phyloP scores from a whole-genome alignment of 768 basidiomycete genomes.

The Mycena vitilis region DNA sequence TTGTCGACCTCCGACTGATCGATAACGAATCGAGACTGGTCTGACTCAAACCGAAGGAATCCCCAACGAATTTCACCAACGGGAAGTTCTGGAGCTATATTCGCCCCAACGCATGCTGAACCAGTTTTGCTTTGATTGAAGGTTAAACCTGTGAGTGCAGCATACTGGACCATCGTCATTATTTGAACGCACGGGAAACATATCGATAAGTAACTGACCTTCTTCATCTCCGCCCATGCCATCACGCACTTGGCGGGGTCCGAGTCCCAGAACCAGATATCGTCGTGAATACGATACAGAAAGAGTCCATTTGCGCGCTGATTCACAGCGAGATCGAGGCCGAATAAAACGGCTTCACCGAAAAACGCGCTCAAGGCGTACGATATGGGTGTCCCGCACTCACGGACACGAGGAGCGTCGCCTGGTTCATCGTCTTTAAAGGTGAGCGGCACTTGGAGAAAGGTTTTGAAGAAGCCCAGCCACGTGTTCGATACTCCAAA shows the following conservation, averaged over 20 bases:
- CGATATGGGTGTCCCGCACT: constrained; percentile 13
- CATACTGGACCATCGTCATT: neutral
- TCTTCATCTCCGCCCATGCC: constrained; percentile 10
- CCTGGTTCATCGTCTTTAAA: constrained; percentile 10
- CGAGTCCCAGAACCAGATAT: constrained; percentile 12
- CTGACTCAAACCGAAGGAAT: constrained; percentile 7
- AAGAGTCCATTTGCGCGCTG: constrained; percentile 7
- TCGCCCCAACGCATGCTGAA: constrained; percentile 2
- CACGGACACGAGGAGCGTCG: constrained; percentile 1
- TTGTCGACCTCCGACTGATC: constrained; percentile 7
- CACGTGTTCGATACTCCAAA: constrained; percentile 3
- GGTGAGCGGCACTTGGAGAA: constrained; percentile 3
- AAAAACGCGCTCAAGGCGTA: constrained; percentile 11
- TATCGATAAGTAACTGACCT: neutral
- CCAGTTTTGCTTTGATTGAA: constrained; percentile 5
- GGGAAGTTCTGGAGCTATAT: constrained; percentile 2
- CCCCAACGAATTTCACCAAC: constrained; percentile 7
- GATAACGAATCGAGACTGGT: constrained; percentile 11
- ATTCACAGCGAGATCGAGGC: constrained; percentile 4
- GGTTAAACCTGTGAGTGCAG: neutral
- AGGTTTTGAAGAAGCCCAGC: constrained; percentile 1
- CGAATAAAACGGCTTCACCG: constrained; percentile 7
- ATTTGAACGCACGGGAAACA: neutral
- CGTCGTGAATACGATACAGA: constrained; percentile 6
- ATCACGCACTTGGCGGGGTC: constrained; percentile 5